Evolutionary conservation across 371 early-diverging fungal genomes (phyloP), one percentile per base, ranked within the genome.

Genomic region (Mucor racemosus): DNA sequence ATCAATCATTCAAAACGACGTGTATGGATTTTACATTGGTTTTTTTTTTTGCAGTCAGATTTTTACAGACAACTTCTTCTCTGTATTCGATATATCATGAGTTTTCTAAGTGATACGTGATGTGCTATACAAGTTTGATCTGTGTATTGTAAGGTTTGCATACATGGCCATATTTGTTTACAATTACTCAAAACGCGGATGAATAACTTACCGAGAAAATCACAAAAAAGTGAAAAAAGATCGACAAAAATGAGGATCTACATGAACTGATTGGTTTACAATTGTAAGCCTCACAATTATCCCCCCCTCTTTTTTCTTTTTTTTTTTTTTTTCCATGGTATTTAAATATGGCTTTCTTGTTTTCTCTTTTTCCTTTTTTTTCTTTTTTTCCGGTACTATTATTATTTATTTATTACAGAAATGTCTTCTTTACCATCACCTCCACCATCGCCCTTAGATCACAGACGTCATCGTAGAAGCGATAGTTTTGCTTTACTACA

Each of bases 401-500:
- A 53, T 46, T 48, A 10, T 41, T 40, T 67, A 17, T 64, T 54
- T 3, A 60, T 46, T 21, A 15, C 42, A 15, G n/a, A 26, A 17
- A 68, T 33, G 2, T 67, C 67, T 64, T 58, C 72, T 14, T 39
- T 72, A 36, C 64, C 67, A 21, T 72, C 72, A 10, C 72, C 72
- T 44, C 72, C 72, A 40, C 72, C 67, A 48, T 67, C 72, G 35
- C 72, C 72, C 14, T 39, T 59, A 54, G 55, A 61, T 41, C 58
- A 42, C 39, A 54, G 56, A 41, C 33, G 56, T n/a, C 75, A 76
- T 62, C 72, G 78, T 62, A 67, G 78, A 58, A 61, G 77, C 15
- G 81, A 81, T 39, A 71, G 74, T 40, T 81, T 70, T 58, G 66
- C 75, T 21, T 40, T 76, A 13, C 38, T 81, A 42, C 81, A 81